These are phyloP conservation scores for Malus hybrid DNA, from an alignment of 331 rosid species.

Conservation along the genomic window DNA sequence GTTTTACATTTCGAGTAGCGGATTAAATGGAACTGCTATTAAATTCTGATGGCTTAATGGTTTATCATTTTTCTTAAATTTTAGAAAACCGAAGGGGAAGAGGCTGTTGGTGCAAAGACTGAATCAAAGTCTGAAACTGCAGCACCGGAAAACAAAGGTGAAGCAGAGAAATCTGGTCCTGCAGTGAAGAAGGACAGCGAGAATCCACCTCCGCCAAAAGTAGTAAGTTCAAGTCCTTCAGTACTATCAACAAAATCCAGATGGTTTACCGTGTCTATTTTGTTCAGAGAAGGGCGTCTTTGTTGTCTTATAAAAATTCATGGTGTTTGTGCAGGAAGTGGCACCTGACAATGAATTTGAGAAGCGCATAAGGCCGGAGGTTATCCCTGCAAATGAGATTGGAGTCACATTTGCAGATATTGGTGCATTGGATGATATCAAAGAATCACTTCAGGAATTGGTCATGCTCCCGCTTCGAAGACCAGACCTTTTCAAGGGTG, in stretches of 20 bases:
- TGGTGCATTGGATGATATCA: slow-evolving; percentile 79
- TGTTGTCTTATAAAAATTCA: background rate
- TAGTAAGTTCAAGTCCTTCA: slow-evolving; percentile 37
- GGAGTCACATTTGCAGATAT: slow-evolving; percentile 94
- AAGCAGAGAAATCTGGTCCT: slow-evolving; percentile 53
- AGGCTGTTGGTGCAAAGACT: slow-evolving; percentile 36
- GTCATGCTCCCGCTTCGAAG: slow-evolving; percentile 98
- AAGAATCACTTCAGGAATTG: slow-evolving; percentile 90
- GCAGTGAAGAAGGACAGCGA: slow-evolving; percentile 62
- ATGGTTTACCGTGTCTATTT: background rate
- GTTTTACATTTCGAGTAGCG: slow-evolving; percentile 1
- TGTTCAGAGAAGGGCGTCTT: background rate
- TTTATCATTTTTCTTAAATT: background rate
- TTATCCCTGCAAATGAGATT: slow-evolving; percentile 83
- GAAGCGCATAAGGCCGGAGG: slow-evolving; percentile 90
- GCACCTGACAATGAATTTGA: slow-evolving; percentile 91
- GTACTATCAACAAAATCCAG: background rate
- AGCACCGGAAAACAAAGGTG: slow-evolving; percentile 57
- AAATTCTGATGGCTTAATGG: background rate
- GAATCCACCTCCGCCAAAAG: slow-evolving; percentile 47
- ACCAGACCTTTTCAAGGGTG: slow-evolving; percentile 97
- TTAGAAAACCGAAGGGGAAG: slow-evolving; percentile 58
- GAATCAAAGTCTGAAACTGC: slow-evolving; percentile 38
- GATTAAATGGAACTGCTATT: background rate
- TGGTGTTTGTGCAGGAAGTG: slow-evolving; percentile 50